Evolutionary conservation across 2,329 filamentous ascomycete species (phyloP).

Genomic region (Calonectria leucothoes): DNA sequence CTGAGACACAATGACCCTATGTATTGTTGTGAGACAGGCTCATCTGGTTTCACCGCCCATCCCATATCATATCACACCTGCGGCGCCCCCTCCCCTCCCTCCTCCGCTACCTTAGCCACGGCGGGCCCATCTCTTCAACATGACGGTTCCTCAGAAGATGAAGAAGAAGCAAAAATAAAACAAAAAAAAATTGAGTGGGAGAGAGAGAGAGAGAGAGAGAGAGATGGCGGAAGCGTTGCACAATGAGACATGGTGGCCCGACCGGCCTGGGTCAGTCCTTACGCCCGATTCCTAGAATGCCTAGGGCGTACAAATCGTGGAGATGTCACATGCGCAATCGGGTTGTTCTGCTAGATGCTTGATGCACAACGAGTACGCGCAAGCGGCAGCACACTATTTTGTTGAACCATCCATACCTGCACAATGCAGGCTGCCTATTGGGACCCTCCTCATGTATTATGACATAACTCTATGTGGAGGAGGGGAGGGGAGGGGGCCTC

Average conservation of each 20-base stretch:
- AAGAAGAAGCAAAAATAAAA: not conserved
- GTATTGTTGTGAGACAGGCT: conserved; percentile 19
- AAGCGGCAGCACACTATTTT: not conserved
- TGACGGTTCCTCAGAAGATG: not conserved
- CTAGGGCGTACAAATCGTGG: conserved; percentile 1
- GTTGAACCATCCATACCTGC: not conserved
- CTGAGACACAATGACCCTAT: conserved; percentile 18
- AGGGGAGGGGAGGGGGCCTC: not conserved
- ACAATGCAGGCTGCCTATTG: not conserved
- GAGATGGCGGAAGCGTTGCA: not conserved
- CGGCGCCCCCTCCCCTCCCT: no score
- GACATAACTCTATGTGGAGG: no score
- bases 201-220: no score
- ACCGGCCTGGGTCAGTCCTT: conserved; percentile 12
- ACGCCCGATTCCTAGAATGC: conserved; percentile 3
- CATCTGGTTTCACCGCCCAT: not conserved
- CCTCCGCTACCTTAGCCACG: not conserved
- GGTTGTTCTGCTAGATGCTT: not conserved
- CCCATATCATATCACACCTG: not conserved
- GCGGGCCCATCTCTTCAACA: conserved; percentile 1
- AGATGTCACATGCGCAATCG: conserved; percentile 17
- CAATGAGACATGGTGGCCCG: conserved; percentile 15
- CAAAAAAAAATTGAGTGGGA: no score
- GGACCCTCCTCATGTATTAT: not conserved
- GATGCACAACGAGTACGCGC: not conserved